Percentiles rank a stretch among this genome's conserved stretches.
Evolutionary conservation across 2,329 filamentous ascomycete genomes (phyloP).

Genomic region (Sordariomycetes sp.): DNA sequence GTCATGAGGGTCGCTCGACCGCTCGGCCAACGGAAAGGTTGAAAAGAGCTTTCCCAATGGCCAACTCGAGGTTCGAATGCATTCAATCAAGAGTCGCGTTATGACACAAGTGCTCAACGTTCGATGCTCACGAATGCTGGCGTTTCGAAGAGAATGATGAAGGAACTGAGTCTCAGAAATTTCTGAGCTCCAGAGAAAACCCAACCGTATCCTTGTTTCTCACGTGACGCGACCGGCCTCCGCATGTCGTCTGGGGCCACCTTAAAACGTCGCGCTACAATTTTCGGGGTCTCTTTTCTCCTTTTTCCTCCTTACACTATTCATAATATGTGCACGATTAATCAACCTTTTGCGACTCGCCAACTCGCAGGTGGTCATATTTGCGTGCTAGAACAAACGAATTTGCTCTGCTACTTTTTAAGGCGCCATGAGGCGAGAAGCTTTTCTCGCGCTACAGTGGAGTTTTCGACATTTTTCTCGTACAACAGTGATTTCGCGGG

Average conservation of each 20-base stretch:
- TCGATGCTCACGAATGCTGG: no score
- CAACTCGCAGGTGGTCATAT: constrained; percentile 51
- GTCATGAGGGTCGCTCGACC: no score
- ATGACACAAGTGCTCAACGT: no score
- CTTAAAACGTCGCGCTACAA: constrained; percentile 2
- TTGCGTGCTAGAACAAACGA: constrained; percentile 47
- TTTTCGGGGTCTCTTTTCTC: constrained; percentile 4
- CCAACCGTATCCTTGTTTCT: neutral
- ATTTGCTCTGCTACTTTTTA: constrained; percentile 5
- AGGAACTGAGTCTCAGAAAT: neutral
- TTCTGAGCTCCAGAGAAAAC: constrained; percentile 1
- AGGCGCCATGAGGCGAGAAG: no score
- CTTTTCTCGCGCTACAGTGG: constrained; percentile 2
- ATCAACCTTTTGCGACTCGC: constrained; percentile 47
- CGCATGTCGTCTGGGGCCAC: neutral
- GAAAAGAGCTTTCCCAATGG: no score
- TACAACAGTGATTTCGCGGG: neutral
- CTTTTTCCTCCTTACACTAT: constrained; percentile 32
- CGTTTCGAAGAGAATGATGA: no score
- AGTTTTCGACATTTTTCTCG: constrained; percentile 4
- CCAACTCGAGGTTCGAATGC: no score
- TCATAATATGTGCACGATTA: constrained; percentile 38
- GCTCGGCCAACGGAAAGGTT: no score
- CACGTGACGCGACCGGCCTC: constrained; percentile 1
- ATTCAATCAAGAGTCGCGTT: no score